Conservation (phyloP, 495 filamentous ascomycete species). For the Talaromyces proteolyticus region DNA sequence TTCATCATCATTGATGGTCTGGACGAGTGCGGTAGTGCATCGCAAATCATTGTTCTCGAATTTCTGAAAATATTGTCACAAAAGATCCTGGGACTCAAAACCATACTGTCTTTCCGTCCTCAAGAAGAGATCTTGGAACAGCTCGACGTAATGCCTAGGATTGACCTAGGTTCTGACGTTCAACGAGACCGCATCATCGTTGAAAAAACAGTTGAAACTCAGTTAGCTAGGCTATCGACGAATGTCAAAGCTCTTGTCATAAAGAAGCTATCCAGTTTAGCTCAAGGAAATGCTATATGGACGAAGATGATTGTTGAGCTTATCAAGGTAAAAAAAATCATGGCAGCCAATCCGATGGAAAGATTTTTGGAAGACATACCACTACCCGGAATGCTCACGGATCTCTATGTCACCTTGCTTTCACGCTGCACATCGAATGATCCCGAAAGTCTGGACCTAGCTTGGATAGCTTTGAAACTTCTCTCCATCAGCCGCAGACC, state of each 20-base stretch:
- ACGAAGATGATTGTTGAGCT: conserved; percentile 13
- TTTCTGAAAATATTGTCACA: conserved; percentile 8
- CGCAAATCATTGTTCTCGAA: conserved; percentile 12
- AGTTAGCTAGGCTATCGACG: conserved; percentile 7
- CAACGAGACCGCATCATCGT: conserved; percentile 13
- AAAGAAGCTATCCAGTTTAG: conserved; percentile 9
- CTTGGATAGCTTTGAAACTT: conserved; percentile 14
- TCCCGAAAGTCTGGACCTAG: conserved; percentile 11
- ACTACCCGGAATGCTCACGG: conserved; percentile 9
- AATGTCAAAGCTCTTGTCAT: conserved; percentile 10
- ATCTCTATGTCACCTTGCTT: conserved; percentile 12
- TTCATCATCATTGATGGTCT: conserved; percentile 21
- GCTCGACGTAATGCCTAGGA: conserved; percentile 10
- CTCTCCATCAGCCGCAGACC: conserved; percentile 14
- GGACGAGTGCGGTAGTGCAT: conserved; percentile 22
- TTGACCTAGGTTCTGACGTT: conserved; percentile 9
- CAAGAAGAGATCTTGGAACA: conserved; percentile 13
- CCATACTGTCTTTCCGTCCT: conserved; percentile 13
- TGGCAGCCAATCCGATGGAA: conserved; percentile 11
- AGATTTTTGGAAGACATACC: conserved; percentile 10
- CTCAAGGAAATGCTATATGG: conserved; percentile 17
- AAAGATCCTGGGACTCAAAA: conserved; percentile 8
- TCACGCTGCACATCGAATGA: conserved; percentile 9
- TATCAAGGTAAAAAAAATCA: conserved; percentile 12
- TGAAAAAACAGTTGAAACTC: conserved; percentile 12